Evolutionary conservation across 2,329 filamentous ascomycete genomes (phyloP), one percentile per base, ranked within the genome.

Genomic region (Chaetoscypha palmicola): DNA sequence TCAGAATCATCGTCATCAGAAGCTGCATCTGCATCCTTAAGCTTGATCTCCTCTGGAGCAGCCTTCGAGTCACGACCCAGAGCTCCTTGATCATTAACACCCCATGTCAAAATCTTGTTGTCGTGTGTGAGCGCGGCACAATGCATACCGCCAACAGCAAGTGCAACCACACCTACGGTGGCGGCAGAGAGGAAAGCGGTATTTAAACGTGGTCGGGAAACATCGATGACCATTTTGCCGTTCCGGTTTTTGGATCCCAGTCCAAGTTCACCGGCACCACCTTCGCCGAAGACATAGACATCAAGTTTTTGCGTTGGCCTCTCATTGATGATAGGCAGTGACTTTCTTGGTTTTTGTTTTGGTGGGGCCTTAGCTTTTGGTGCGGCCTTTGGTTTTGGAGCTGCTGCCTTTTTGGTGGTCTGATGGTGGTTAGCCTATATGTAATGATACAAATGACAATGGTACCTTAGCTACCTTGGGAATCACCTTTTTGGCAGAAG

Each of bases 121-220:
- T 91, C 83, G 54, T 81, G 75, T 38, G 87, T 91, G 41, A 92
- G 68, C 2, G 82, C 86, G 50, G 84, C 70, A 41, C 74, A 80
- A 65, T 94, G 87, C 86, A 94, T 91, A 45, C 86, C 86, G 48
- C 87, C 87, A 48, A 82, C 80, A 39, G 84, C 80, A 45, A 94
- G 66, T 63, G 86, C 79, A 2, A 92, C 85, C 26, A 92, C 78
- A 35, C 79, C 77, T 42, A 81, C 73, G 28, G 68, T 67, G 48
- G 73, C 68, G 2, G 73, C 67, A 20, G 68, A 65, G 31, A 88
- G 69, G 46, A 74, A 68, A 37, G 72, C 67, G 60, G 28, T 67
- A 16, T 87, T 87, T 47, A 83, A 67, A 41, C 83, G 81, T 14
- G 87, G 87, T 22, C 82, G 77, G 68, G 83, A 84, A 54, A 87